Conservation (phyloP, 2,329 filamentous ascomycete genomes). For the Laburnicola sp. region DNA sequence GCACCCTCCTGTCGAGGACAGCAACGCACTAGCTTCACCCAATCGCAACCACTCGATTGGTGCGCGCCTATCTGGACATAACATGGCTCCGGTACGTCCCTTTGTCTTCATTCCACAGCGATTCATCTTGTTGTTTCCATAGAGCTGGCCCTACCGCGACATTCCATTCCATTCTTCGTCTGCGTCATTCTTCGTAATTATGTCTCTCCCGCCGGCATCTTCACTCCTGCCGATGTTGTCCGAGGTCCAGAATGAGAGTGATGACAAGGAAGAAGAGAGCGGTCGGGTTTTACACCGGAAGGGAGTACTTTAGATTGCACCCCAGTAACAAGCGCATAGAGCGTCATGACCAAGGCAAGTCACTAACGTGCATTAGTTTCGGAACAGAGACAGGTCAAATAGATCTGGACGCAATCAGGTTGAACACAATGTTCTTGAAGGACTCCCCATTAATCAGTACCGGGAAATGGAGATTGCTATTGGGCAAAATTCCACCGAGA, state of each 20-base stretch:
- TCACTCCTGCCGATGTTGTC: too few relatives aligned
- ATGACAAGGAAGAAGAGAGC: too few relatives aligned
- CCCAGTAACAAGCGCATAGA: too few relatives aligned
- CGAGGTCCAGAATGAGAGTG: too few relatives aligned
- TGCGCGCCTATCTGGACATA: constrained; percentile 20
- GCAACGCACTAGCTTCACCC: constrained; percentile 24
- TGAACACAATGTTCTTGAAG: constrained; percentile 69
- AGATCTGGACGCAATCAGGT: constrained; percentile 60
- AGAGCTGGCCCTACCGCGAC: neutral
- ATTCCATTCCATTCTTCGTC: constrained; percentile 6
- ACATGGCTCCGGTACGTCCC: constrained; percentile 42
- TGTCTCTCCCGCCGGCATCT: neutral
- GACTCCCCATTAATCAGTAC: constrained; percentile 90
- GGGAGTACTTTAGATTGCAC: too few relatives aligned
- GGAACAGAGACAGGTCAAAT: constrained; percentile 60
- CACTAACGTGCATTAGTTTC: constrained; percentile 51
- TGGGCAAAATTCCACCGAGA: constrained; percentile 66
- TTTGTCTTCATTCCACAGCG: constrained; percentile 6
- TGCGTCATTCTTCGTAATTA: neutral
- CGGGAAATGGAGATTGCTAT: constrained; percentile 69
- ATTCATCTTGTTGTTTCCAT: neutral
- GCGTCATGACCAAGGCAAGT: neutral
- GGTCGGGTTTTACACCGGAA: too few relatives aligned
- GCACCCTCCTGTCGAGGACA: constrained; percentile 33
- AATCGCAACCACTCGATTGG: constrained; percentile 13